Base-by-base conservation (phyloP, 2,329 filamentous ascomycete genomes). In the Colletotrichum gloeosporioides region DNA sequence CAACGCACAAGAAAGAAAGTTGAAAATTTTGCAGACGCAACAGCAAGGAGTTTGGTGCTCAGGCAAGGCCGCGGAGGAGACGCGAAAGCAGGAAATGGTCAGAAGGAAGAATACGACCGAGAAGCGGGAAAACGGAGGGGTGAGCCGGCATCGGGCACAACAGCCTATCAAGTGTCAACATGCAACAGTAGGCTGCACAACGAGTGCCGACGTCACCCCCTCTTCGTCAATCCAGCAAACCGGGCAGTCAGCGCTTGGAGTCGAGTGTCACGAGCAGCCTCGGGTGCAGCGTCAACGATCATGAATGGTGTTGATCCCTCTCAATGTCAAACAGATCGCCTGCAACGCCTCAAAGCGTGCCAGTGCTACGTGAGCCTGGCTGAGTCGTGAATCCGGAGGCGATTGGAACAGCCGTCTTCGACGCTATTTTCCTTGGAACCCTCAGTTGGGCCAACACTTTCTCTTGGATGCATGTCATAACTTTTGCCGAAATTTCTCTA, bases 191-290 rank as follows among this genome's bases (percentile, higher is more conserved):
- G 31, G 32, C 32, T 29, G 16, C 18, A 18, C 27, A n/a, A 36
- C 27, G 31, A 27, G 32, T 15, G 49, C 15, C 39, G 16, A 36
- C 29, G 64, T 53, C 36, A 69, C 53, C 31, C n/a, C 39, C 39
- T 44, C 13, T 27, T 25, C n/a, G n/a, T 66, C 49, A 32, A 32
- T 5, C 25, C 25, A 32, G 31, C 22, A 49, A 73, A 29, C 65
- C 22, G 18, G 55, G 55, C 49, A 63, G 27, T 18, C n/a, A 66
- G 49, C 32, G 61, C 34, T 49, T 29, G n/a, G 16, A 32, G 29
- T 73, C 16, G 36, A 32, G n/a, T 64, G 44, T 70, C 66, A 74
- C 44, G 64, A 70, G 59, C 59, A 70, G 44, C 71, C 66, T 74
- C 71, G 71, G 71, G n/a, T 36, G 31, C 53, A 18, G 10, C 32